phyloP scores from a whole-genome alignment of 192 early-diverging fungal species.

The Entomortierella lignicola region DNA sequence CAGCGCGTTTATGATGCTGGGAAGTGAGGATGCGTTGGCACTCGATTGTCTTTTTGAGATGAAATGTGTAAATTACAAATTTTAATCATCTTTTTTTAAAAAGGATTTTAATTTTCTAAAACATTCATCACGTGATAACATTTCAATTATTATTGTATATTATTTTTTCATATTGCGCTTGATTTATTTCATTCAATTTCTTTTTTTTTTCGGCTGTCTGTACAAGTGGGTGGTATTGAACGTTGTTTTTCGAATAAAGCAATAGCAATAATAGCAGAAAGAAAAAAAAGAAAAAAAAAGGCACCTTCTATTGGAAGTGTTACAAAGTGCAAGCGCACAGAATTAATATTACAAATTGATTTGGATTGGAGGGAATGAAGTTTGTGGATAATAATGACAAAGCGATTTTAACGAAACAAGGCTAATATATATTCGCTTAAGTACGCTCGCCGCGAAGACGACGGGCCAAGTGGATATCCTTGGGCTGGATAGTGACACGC shows the following conservation, averaged over 20 bases:
- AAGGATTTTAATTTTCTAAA: too few species aligned
- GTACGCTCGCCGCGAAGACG: constrained; percentile 94
- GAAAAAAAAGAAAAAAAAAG: constrained; percentile 9
- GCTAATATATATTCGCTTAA: constrained; percentile 54
- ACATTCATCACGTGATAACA: too few species aligned
- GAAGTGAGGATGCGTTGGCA: too few species aligned
- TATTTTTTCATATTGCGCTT: not conserved
- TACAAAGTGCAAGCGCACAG: not conserved
- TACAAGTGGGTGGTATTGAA: constrained; percentile 13
- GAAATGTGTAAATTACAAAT: too few species aligned
- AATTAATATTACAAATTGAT: constrained; percentile 35
- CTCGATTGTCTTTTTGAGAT: too few species aligned
- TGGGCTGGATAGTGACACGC: constrained; percentile 99
- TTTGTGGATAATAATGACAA: constrained; percentile 9
- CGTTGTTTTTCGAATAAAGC: not conserved
- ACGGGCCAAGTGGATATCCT: constrained; percentile 98
- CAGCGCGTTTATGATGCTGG: too few species aligned
- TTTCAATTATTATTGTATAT: too few species aligned
- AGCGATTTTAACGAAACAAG: not conserved
- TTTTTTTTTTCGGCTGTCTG: not conserved
- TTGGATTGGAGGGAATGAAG: not conserved
- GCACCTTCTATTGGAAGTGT: constrained; percentile 9
- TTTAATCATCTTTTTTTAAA: too few species aligned
- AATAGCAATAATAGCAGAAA: constrained; percentile 3
- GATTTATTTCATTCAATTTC: constrained; percentile 18